Evolutionary conservation across 306 rosid genomes (phyloP).

Genomic region (Acacia melanoxylon): DNA sequence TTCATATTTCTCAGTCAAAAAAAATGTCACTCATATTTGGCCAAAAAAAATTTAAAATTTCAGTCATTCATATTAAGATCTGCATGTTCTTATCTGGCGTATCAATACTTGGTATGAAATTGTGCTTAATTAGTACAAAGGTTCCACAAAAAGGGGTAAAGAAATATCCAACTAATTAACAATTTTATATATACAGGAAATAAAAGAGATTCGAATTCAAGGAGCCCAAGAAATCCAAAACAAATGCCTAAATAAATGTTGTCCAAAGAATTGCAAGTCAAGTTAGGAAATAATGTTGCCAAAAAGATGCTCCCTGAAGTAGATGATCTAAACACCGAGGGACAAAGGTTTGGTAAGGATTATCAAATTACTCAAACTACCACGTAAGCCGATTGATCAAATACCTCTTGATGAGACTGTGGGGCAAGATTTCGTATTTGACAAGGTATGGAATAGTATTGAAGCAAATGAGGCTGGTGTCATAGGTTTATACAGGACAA

Average conservation of each 20-base stretch:
- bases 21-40: no score
- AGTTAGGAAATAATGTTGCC: not conserved
- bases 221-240: no score
- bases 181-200: no score
- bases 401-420: conserved; percentile 9
- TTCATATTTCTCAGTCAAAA: no score
- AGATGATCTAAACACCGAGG: not conserved
- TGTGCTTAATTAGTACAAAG: not conserved
- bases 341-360: not conserved
- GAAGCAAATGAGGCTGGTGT: conserved; percentile 19
- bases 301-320: not conserved
- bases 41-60: no score
- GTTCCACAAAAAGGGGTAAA: not conserved
- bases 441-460: conserved; percentile 7
- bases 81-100: no score
- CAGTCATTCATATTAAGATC: no score
- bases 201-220: no score
- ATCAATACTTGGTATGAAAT: not conserved
- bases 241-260: not conserved
- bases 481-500: conserved; percentile 40
- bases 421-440: conserved; percentile 24
- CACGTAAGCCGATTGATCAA: not conserved
- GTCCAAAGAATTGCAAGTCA: conserved; percentile 7
- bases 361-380: not conserved
- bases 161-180: not conserved